Conservation (phyloP, 2,329 filamentous ascomycete genomes). For the Cercospora zeina region DNA sequence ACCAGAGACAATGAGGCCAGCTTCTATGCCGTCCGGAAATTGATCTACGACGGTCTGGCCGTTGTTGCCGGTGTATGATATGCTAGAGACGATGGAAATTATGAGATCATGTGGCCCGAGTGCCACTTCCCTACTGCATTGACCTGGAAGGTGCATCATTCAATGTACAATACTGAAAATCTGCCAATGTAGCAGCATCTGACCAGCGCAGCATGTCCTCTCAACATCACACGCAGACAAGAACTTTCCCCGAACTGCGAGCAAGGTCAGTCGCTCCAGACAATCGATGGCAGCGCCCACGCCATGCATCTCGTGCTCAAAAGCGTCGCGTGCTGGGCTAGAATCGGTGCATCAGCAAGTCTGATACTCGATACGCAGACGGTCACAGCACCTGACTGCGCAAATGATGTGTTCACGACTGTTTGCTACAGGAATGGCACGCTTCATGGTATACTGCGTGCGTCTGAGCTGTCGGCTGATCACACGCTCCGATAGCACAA, state of each 20-base stretch:
- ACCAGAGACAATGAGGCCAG: conserved; percentile 57
- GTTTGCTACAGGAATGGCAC: conserved; percentile 20
- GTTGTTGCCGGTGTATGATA: conserved; percentile 68
- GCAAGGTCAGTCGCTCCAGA: not conserved
- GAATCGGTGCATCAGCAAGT: not conserved
- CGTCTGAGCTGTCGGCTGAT: conserved; percentile 3
- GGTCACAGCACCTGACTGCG: conserved; percentile 4
- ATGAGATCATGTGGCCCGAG: conserved; percentile 4
- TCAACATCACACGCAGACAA: not conserved
- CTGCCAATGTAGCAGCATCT: not conserved
- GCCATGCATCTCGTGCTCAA: conserved; percentile 1
- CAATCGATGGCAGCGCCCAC: not conserved
- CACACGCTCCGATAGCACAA: conserved; percentile 1
- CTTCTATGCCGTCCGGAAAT: conserved; percentile 83
- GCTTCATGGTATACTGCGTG: not conserved
- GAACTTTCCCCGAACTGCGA: not conserved
- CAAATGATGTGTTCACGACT: conserved; percentile 11
- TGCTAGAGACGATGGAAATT: not conserved
- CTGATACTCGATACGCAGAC: not conserved
- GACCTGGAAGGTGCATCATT: not conserved
- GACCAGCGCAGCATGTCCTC: not conserved
- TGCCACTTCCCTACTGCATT: not conserved
- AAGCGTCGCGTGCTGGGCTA: not conserved
- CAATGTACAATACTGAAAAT: not conserved
- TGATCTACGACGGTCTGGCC: conserved; percentile 91